Evolutionary conservation across 257 asterid genomes (phyloP).

Genomic region (Gentiana dahurica): DNA sequence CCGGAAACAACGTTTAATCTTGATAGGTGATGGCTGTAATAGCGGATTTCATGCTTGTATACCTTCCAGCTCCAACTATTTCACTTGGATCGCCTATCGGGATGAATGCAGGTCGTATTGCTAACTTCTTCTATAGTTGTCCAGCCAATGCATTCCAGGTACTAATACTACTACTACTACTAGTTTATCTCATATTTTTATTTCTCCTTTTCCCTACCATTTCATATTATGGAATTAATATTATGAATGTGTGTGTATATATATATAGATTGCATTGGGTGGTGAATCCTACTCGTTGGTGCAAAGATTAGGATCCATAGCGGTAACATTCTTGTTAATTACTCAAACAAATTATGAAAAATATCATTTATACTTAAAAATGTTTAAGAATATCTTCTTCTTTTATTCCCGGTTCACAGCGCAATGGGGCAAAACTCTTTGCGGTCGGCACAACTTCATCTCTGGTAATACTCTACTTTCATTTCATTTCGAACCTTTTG

Average conservation of each 20-base stretch:
- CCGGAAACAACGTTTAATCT: no score
- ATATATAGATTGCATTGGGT: slow-evolving; percentile 61
- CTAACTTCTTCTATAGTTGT: slow-evolving; percentile 72
- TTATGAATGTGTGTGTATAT: no score
- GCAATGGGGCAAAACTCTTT: slow-evolving; percentile 88
- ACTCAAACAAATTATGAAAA: neutral
- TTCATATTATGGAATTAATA: no score
- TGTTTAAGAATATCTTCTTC: slow-evolving; percentile 9
- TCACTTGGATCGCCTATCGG: slow-evolving; percentile 68
- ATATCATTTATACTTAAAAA: neutral
- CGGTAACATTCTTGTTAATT: slow-evolving; percentile 30
- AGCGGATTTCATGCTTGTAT: slow-evolving; percentile 98
- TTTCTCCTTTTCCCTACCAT: neutral
- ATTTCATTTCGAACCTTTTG: no score
- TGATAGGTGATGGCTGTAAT: slow-evolving; percentile 83
- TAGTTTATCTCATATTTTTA: neutral
- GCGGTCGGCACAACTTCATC: slow-evolving; percentile 90
- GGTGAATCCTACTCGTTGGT: slow-evolving; percentile 73
- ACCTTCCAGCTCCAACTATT: slow-evolving; percentile 98
- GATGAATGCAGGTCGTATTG: slow-evolving; percentile 48
- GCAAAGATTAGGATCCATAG: slow-evolving; percentile 79
- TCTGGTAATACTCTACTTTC: slow-evolving; percentile 29
- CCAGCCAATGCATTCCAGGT: slow-evolving; percentile 99
- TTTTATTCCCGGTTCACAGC: slow-evolving; percentile 35
- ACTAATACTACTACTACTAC: neutral